Evolutionary conservation across 1,284 basidiomycete genomes (phyloP), one percentile per base, ranked within the genome.

Genomic region (Cryptococcus deneoformans): DNA sequence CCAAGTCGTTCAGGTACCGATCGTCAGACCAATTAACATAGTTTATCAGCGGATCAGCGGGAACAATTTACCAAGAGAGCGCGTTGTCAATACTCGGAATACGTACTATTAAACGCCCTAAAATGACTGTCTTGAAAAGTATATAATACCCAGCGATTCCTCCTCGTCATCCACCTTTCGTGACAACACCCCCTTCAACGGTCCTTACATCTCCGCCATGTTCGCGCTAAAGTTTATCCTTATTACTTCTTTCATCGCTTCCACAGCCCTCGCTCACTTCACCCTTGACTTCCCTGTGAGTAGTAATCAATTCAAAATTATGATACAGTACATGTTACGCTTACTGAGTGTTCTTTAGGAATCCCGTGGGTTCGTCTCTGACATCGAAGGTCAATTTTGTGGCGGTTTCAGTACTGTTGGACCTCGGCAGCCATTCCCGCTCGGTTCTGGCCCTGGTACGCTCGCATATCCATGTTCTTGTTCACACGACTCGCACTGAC

Each of bases 361-460:
- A 48, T 11, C 16, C 40, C 80, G 87, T 50, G 87, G 87, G 6
- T 87, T 87, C 65, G 79, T 78, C 57, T 82, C 84, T 60, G 79
- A 84, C 56, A 68, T 81, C 16, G 87, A 89, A 71, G 76, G 80
- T n/a, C 16, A 58, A n/a, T 47, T 47, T 24, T 47, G 44, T 58
- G 78, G 78, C 16, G 77, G 77, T 12, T 79, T 78, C 61, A 49
- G 57, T 45, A 61, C 77, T 2, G 57, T 67, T 9, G 77, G 79
- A 14, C 82, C 82, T 60, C 82, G 88, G 37, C 83, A 84, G 20
- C 72, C 76, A 5, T 89, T 87, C 78, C 87, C 88, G 5, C 77
- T 90, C 34, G 79, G 79, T 37, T 83, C 83, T 11, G 81, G 83
- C 2, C 64, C 76, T 63, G 79, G 87, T 87, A 49, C 61, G 36